phyloP scores from a whole-genome alignment of 116 monocot species.

The Cymodocea nodosa region DNA sequence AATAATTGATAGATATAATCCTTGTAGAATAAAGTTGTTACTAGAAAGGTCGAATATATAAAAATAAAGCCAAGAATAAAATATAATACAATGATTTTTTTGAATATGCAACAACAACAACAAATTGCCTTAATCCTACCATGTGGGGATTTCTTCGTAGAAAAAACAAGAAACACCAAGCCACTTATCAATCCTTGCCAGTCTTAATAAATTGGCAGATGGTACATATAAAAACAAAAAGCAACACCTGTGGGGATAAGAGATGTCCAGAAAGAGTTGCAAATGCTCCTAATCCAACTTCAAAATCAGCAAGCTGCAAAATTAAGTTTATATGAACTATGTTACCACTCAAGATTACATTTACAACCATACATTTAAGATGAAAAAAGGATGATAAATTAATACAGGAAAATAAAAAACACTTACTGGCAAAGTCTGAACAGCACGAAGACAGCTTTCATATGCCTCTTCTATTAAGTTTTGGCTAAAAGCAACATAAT shows the following conservation, averaged over 20 bases:
- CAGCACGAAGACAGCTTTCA: constrained; percentile 91
- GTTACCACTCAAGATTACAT: constrained; percentile 5
- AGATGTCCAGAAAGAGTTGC: constrained; percentile 59
- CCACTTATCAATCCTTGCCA: no score
- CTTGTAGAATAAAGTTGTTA: no score
- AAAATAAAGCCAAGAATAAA: no score
- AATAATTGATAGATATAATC: no score
- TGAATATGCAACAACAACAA: no score
- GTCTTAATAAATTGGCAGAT: no score
- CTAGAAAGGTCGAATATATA: no score
- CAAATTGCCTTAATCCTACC: no score
- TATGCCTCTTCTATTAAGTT: constrained; percentile 45
- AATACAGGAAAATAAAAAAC: neutral
- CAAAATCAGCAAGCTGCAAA: constrained; percentile 84
- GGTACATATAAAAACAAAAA: neutral
- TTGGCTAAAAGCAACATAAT: constrained; percentile 18
- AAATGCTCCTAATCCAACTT: constrained; percentile 80
- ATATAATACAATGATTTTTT: no score
- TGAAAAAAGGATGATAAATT: neutral
- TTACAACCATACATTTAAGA: neutral
- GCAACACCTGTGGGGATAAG: constrained; percentile 59
- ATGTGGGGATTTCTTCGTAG: no score
- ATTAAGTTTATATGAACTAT: neutral
- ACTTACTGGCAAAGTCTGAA: constrained; percentile 77
- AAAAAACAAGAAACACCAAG: no score